Base-by-base conservation (phyloP, 495 filamentous ascomycete genomes). In the Chlorociboria aeruginascens region DNA sequence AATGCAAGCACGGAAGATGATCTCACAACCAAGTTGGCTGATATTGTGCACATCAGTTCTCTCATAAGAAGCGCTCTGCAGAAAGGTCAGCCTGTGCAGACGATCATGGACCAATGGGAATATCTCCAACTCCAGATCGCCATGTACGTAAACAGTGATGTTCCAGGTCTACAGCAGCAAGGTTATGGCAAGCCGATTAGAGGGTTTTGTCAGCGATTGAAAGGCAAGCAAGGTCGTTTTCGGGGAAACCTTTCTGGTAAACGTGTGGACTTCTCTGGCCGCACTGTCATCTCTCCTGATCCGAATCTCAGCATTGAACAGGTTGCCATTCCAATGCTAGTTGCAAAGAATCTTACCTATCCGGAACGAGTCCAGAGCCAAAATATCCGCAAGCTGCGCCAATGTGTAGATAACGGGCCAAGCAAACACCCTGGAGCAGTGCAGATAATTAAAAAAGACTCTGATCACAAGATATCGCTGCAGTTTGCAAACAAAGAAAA, bases 101-200 rank as follows among this genome's bases (percentile, higher is more conserved):
- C 81, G 2, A 85, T 97, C 44, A 95, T 97, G 86, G 92, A 97
- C 65, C 88, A 92, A 51, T 98, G 93, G 93, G 92, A 97, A 58
- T 97, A 89, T 58, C 69, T 98, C 56, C 89, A 95, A 58, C 68
- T 94, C 8, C 89, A 95, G 53, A 83, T 96, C 45, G 92, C 90
- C 28, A 87, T 96, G 71, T 96, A 97, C 59, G 90, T 98, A 54
- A 95, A 98, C 70, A 93, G 88, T 44, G 89, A 94, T 57, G 82
- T 89, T n/a, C 92, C 92, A 10, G 88, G 88, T 7, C 73, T 96
- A 12, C 81, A 87, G 73, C 68, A 83, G 72, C 60, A 68, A 36
- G 81, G 80, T 29, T 78, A 81, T 29, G 81, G 80, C 52, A 90
- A 88, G 61, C 74, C 82, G 0, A 90, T 89, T 56, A 82, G 92